A percentile compares a stretch with the other conserved stretches of the same genome.
These are phyloP conservation scores for Vanrija sp. DNA, from an alignment of 1,284 basidiomycete genomes.

Conservation along the genomic window DNA sequence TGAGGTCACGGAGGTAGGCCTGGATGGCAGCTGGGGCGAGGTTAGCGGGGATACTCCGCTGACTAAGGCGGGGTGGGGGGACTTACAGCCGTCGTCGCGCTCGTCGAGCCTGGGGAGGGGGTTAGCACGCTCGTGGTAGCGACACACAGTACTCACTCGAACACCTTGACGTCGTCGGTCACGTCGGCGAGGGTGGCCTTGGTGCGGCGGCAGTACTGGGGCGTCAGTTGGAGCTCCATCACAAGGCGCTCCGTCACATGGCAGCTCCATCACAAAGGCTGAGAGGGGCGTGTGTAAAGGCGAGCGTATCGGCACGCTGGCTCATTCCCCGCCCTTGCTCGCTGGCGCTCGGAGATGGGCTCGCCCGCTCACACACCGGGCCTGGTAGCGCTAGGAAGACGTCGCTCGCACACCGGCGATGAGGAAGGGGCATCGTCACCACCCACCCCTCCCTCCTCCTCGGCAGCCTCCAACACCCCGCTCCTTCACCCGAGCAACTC, in stretches of 20 bases:
- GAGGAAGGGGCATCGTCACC: neutral
- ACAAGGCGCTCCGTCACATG: neutral
- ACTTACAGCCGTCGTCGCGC: constrained; percentile 44
- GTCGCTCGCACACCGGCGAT: too few relatives aligned
- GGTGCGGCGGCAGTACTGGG: constrained; percentile 43
- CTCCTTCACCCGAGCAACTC: constrained; percentile 15
- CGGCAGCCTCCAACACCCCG: neutral
- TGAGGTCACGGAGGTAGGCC: constrained; percentile 41
- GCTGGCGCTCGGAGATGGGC: too few relatives aligned
- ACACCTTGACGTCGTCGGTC: constrained; percentile 36
- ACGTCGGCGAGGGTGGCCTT: constrained; percentile 36
- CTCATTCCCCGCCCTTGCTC: too few relatives aligned
- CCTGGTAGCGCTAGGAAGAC: too few relatives aligned
- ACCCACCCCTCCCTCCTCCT: neutral
- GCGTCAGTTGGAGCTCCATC: constrained; percentile 3
- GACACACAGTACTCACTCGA: constrained; percentile 31
- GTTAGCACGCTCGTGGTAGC: constrained; percentile 4
- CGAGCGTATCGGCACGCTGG: too few relatives aligned
- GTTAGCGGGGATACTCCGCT: constrained; percentile 1
- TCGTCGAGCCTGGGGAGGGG: constrained; percentile 37
- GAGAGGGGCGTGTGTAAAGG: too few relatives aligned
- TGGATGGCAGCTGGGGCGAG: constrained; percentile 40
- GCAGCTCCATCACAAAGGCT: too few relatives aligned
- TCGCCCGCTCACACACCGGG: too few relatives aligned
- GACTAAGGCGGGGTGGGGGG: neutral